Base-by-base conservation (phyloP, 257 asterid genomes). In the Oldenlandia corymbosa region DNA sequence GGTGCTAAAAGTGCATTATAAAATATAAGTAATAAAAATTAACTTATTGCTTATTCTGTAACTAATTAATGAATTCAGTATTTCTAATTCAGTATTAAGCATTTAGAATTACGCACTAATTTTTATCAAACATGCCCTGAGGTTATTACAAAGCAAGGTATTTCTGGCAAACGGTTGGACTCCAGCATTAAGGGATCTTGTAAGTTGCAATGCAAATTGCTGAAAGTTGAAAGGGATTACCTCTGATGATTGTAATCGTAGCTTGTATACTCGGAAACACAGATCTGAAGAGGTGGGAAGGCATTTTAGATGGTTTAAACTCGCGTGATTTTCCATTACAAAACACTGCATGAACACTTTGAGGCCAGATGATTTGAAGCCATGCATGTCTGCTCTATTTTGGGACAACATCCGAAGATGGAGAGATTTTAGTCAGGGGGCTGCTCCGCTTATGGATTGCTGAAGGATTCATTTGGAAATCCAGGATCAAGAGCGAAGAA, bases 331-430 rank as follows among this genome's bases (percentile, higher is more conserved):
- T 39, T 42, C 27, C 23, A 13, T 20, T 26, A 31, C 43, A 43
- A 43, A 34, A 7, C 50, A 45, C 16, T 43, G 13, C 37, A 45
- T n/a, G 65, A 34, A 12, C 27, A 24, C 42, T 1, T 34, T 37
- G 24, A 37, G 39, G 23, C 65, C 52, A 24, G 52, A 39, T 6
- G 17, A 20, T 42, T n/a, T 60, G 2, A 60, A 24, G 26, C 28
- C n/a, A n/a, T n/a, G n/a, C 65, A 8, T 60, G 65, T 26, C 13
- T 60, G 21, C 65, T 60, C 16, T 60, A 41, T 41, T 59, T 59
- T 41, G 51, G 49, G 12, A 17, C 52, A n/a, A 37, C 41, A 4
- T 20, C 30, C 20, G 21, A 39, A 31, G 65, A 59, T n/a, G 7
- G 0, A 20, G 24, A 20, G 12, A 34, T 59, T 21, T 5, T 14